Percentiles rank a stretch among this genome's conserved stretches.
Evolutionary conservation across 345 rosid genomes (phyloP).

Genomic region (Eucalyptus regnans): DNA sequence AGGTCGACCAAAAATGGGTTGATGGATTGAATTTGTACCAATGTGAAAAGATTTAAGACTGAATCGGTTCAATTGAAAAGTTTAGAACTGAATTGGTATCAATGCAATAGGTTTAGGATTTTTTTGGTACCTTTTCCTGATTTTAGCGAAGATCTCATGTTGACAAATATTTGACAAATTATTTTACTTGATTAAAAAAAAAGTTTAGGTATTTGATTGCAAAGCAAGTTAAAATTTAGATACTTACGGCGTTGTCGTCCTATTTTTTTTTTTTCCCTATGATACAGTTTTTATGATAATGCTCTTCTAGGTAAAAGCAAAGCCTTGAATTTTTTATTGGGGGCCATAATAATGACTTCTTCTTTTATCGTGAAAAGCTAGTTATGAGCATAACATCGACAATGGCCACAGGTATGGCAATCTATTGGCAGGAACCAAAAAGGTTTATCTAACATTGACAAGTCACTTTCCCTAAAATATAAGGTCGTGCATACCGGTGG

Average conservation of each 20-base stretch:
- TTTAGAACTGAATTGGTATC: rapidly evolving
- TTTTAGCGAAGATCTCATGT: neutral
- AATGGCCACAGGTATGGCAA: neutral
- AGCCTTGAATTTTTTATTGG: neutral
- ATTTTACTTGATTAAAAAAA: neutral
- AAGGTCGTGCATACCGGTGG: neutral
- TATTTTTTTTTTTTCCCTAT: neutral
- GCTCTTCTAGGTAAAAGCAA: neutral
- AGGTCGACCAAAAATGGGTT: rapidly evolving
- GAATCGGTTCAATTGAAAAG: rapidly evolving
- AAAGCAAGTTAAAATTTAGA: neutral
- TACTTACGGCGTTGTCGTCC: neutral
- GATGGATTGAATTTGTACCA: rapidly evolving
- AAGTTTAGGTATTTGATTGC: neutral
- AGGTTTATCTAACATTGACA: neutral
- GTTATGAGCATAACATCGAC: neutral
- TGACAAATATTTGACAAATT: neutral
- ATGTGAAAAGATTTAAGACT: rapidly evolving
- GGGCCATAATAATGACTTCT: neutral
- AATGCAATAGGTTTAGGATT: rapidly evolving
- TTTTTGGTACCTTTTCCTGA: neutral
- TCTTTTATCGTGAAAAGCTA: neutral
- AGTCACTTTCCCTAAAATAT: neutral
- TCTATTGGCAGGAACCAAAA: neutral
- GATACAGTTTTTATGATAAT: neutral